Conservation (phyloP, 352 stramenopile species). For the Halophytophthora polymorphica region DNA sequence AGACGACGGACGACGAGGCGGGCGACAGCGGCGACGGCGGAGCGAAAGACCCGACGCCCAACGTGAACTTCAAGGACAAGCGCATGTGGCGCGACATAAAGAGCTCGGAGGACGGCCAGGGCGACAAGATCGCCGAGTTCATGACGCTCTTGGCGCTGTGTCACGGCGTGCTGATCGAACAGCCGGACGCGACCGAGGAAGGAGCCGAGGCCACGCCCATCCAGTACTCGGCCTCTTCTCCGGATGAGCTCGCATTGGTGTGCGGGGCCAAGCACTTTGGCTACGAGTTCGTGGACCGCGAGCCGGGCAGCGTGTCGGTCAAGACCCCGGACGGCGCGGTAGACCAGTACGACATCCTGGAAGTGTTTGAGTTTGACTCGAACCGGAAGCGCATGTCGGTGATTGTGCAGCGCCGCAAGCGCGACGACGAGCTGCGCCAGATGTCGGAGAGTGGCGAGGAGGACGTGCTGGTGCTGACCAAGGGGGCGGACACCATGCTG, state of each 20-base stretch:
- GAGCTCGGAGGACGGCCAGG: constrained; percentile 30
- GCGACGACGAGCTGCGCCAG: constrained; percentile 63
- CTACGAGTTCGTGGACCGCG: constrained; percentile 74
- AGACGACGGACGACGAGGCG: constrained; percentile 32
- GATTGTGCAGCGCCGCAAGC: constrained; percentile 69
- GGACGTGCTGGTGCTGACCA: constrained; percentile 71
- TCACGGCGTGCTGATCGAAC: constrained; percentile 97
- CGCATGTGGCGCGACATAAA: constrained; percentile 57
- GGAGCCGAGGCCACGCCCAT: constrained; percentile 19
- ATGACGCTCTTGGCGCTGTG: constrained; percentile 87
- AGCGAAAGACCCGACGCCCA: constrained; percentile 32
- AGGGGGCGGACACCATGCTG: constrained; percentile 83
- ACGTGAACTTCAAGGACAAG: constrained; percentile 83
- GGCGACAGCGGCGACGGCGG: constrained; percentile 18
- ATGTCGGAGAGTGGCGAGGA: constrained; percentile 72
- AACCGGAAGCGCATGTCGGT: constrained; percentile 86
- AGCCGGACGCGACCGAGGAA: constrained; percentile 34
- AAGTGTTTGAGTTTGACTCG: constrained; percentile 93
- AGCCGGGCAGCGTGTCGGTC: constrained; percentile 63
- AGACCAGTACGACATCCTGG: constrained; percentile 88
- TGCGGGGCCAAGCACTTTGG: constrained; percentile 85
- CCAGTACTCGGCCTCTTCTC: constrained; percentile 89
- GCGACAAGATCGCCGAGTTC: constrained; percentile 74
- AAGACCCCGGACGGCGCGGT: constrained; percentile 54
- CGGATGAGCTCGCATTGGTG: constrained; percentile 83